Evolutionary conservation across 78 protist genomes (phyloP).

Genomic region (Dictyostelium brefeldianum): DNA sequence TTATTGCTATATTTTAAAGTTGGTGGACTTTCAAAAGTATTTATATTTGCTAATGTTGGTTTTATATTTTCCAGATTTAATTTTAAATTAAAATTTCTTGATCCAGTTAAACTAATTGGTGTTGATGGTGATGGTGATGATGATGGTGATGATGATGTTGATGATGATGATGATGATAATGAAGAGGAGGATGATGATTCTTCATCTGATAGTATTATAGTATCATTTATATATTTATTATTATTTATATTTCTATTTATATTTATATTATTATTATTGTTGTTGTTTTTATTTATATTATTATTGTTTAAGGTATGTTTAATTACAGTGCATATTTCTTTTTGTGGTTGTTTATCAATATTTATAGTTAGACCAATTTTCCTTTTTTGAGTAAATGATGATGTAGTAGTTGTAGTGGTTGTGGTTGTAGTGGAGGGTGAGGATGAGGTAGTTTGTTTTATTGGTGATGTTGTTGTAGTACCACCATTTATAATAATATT

Average conservation of each 20-base stretch:
- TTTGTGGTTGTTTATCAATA: not conserved
- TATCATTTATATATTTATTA: no score
- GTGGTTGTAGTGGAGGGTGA: not conserved
- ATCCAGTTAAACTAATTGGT: not conserved
- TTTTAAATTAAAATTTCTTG: constrained; percentile 13
- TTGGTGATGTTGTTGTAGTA: not conserved
- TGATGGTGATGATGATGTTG: not conserved
- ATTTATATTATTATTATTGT: not conserved
- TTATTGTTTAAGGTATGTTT: not conserved
- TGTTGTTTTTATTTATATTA: not conserved
- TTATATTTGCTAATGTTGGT: not conserved
- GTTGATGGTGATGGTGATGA: not conserved
- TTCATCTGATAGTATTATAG: not conserved
- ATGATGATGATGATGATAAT: not conserved
- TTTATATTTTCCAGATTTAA: not conserved
- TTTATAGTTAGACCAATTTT: constrained; percentile 18
- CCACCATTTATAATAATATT: not conserved
- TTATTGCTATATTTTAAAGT: not conserved
- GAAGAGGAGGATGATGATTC: not conserved
- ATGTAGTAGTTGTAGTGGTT: not conserved
- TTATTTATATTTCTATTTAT: not conserved
- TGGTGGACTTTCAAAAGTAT: not conserved
- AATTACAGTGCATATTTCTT: not conserved
- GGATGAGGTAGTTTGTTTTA: not conserved
- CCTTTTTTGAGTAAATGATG: constrained; percentile 22